These are phyloP conservation scores for Leishmania amazonensis DNA, from an alignment of 208 protist genomes.

Conservation along the genomic window DNA sequence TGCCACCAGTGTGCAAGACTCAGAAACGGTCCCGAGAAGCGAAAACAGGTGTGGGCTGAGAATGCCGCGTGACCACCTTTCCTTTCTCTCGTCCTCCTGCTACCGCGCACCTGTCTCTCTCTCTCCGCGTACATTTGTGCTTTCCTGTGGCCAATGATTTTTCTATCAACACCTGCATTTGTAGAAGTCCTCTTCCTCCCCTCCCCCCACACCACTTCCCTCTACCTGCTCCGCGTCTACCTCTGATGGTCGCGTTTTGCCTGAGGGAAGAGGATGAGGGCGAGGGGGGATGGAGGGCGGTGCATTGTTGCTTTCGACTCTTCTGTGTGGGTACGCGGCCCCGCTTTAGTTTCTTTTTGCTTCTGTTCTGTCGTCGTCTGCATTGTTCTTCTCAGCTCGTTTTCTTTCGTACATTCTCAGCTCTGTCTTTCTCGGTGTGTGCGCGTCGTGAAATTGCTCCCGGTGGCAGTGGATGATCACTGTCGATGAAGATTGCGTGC, in stretches of 20 bases:
- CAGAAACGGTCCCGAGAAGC: neutral
- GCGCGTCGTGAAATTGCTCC: slow-evolving; percentile 2
- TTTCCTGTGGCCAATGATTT: neutral
- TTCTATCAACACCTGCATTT: neutral
- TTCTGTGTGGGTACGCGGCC: neutral
- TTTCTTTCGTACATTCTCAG: neutral
- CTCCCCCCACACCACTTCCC: neutral
- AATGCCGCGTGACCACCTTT: neutral
- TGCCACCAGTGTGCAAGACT: neutral
- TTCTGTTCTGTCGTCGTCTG: neutral
- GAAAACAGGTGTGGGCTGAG: neutral
- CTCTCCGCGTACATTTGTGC: neutral
- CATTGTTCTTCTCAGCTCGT: neutral
- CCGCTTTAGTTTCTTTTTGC: neutral
- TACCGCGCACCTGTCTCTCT: neutral
- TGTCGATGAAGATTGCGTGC: neutral
- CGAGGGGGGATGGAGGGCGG: neutral
- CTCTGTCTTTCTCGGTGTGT: slow-evolving; percentile 3
- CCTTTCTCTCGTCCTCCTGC: neutral
- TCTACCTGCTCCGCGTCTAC: neutral
- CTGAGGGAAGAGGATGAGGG: neutral
- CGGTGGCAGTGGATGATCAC: neutral
- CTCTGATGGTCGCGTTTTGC: neutral
- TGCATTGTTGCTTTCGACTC: neutral
- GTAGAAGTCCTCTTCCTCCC: slow-evolving; percentile 1